Evolutionary conservation across 139 green algal species (phyloP).

Genomic region (Nannochloris sp.): DNA sequence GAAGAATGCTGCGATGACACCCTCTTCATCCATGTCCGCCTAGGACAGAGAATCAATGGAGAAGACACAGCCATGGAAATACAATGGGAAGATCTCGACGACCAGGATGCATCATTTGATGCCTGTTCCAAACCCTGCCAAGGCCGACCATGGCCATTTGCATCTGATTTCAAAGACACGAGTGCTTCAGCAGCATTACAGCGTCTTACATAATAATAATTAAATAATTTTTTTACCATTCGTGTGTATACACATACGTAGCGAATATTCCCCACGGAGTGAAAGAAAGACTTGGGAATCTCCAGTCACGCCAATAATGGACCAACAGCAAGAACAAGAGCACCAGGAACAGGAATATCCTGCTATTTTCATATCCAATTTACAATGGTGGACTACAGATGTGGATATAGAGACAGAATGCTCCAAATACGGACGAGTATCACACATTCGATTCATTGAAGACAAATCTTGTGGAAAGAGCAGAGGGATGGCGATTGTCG

Average conservation of each 20-base stretch:
- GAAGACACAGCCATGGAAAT: neutral
- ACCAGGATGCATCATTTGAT: neutral
- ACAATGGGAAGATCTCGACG: neutral
- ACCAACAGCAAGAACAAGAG: too few relatives aligned
- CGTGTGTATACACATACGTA: too few relatives aligned
- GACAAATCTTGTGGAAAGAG: constrained; percentile 77
- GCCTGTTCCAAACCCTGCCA: neutral
- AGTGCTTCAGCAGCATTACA: neutral
- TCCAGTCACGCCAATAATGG: too few relatives aligned
- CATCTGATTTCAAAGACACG: neutral
- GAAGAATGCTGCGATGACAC: neutral
- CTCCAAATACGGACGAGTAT: constrained; percentile 48
- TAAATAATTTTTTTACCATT: too few relatives aligned
- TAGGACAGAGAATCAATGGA: neutral
- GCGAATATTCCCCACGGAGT: too few relatives aligned
- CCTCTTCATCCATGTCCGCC: neutral
- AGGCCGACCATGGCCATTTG: neutral
- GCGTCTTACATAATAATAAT: neutral
- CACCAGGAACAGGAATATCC: neutral
- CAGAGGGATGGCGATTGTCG: constrained; percentile 69
- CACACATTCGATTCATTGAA: constrained; percentile 64
- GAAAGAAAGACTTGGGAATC: too few relatives aligned
- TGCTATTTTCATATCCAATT: constrained; percentile 68
- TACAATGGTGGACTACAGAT: constrained; percentile 93
- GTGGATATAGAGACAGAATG: constrained; percentile 68